These are phyloP conservation scores for Fusarium pilosicola DNA, from an alignment of 2,329 filamentous ascomycete species.

Conservation along the genomic window DNA sequence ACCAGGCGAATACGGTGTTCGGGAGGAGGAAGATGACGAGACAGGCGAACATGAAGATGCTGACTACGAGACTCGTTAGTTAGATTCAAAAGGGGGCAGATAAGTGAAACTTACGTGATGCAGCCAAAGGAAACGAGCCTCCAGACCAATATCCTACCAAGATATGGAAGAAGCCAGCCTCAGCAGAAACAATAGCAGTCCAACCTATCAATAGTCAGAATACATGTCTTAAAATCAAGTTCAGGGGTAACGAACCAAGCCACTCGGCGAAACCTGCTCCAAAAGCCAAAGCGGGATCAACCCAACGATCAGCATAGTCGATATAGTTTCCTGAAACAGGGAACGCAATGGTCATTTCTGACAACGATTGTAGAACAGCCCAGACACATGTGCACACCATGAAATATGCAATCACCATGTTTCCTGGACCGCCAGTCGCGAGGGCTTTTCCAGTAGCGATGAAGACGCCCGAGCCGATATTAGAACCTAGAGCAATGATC, in stretches of 20 bases:
- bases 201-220: slow-evolving; percentile 8
- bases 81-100: not conserved
- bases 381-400: slow-evolving; percentile 32
- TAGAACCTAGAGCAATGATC: slow-evolving; percentile 35
- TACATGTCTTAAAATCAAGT: not conserved
- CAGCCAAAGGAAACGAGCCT: slow-evolving; percentile 20
- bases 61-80: not conserved
- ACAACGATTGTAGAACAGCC: slow-evolving; percentile 30
- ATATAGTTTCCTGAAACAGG: slow-evolving; percentile 34
- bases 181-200: slow-evolving; percentile 29
- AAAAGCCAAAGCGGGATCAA: slow-evolving; percentile 35
- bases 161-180: slow-evolving; percentile 27
- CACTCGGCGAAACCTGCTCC: slow-evolving; percentile 37
- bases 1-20: slow-evolving; percentile 28
- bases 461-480: slow-evolving; percentile 34
- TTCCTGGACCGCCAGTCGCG: slow-evolving; percentile 32
- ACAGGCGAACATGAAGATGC: slow-evolving; percentile 18
- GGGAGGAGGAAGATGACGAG: slow-evolving; percentile 30
- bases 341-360: slow-evolving; percentile 35
- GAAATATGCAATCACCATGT: slow-evolving; percentile 32
- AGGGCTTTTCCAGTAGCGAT: slow-evolving; percentile 31
- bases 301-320: slow-evolving; percentile 34
- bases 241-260: slow-evolving; percentile 7
- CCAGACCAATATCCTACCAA: slow-evolving; percentile 22
- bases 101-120: not conserved